Evolutionary conservation across 2,329 filamentous ascomycete genomes (phyloP), one percentile per base, ranked within the genome.

Genomic region (Clarireedia homoeocarpa): DNA sequence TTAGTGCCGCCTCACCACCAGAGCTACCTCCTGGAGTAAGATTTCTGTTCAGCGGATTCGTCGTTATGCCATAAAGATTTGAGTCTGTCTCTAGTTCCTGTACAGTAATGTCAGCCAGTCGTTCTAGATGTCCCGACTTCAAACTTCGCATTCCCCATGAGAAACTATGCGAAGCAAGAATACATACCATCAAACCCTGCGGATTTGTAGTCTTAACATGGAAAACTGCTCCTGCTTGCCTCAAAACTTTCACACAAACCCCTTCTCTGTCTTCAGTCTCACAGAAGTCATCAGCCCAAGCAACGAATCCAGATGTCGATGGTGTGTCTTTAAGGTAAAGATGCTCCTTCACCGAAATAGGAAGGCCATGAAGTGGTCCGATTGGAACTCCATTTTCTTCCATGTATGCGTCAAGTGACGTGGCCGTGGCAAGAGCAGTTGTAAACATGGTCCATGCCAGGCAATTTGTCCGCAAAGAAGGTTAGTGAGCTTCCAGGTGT

Each of bases 361-460:
- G 80, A 0, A 83, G 70, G 2, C 84, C 84, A 67, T 87, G 83
- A 2, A 88, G 72, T 2, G 83, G 82, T 0, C 84, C 83, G 1
- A 78, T 62, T 0, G 76, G 69, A 58, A 72, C 69, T 0, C 72
- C 70, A 7, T 71, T 69, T 5, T 60, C 56, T 2, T 65, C 56
- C 6, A 75, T 63, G 52, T 75, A 66, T 0, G 71, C 66, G 64
- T 83, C 81, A 2, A 82, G 68, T 15, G 69, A 48, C 14, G 66
- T 63, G 0, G 79, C 79, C 12, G 67, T 66, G 2, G 66, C 55
- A 1, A 82, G 62, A 0, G 77, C 79, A 23, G 70, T 63, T 1
- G 73, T 66, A 58, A 79, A 77, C 58, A 79, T 74, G 2, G 80
- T 70, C 57, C 79, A 76, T 2, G 71, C 72, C 24, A 74, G 63